Evolutionary conservation across 208 protist genomes (phyloP).

Genomic region (Trypanosoma scelopori): DNA sequence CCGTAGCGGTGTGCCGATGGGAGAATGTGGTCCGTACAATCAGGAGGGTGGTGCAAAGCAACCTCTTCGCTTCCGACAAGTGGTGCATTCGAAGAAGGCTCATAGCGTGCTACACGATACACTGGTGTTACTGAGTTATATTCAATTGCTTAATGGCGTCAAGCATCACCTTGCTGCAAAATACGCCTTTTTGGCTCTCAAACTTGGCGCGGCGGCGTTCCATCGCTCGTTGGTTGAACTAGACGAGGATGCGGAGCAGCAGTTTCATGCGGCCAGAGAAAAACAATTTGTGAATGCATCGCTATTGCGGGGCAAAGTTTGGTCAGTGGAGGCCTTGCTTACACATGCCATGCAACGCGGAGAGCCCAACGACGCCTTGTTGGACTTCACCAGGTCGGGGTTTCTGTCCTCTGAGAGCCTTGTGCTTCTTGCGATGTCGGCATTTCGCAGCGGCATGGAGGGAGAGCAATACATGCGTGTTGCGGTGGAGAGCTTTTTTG

Average conservation of each 20-base stretch:
- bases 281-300: not conserved
- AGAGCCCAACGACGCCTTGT: not conserved
- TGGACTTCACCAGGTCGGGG: slow-evolving; percentile 22
- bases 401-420: slow-evolving; percentile 22
- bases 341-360: slow-evolving; percentile 1
- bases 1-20: slow-evolving; percentile 9
- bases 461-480: slow-evolving; percentile 3
- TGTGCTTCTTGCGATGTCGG: slow-evolving; percentile 17
- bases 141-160: slow-evolving; percentile 51
- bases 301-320: slow-evolving; percentile 11
- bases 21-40: slow-evolving; percentile 14
- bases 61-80: slow-evolving; percentile 3
- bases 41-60: not conserved
- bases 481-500: slow-evolving; percentile 13
- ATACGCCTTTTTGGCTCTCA: slow-evolving; percentile 62
- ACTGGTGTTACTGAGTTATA: slow-evolving; percentile 57
- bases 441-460: not conserved
- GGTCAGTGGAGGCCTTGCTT: slow-evolving; percentile 5
- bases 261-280: not conserved
- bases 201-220: slow-evolving; percentile 29
- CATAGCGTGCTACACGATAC: slow-evolving; percentile 12
- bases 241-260: not conserved
- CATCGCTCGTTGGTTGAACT: slow-evolving; percentile 4
- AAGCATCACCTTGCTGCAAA: slow-evolving; percentile 50
- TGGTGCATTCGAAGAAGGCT: slow-evolving; percentile 8